These are phyloP conservation scores for Cucurbita pepo DNA, from an alignment of 306 rosid species.

Conservation along the genomic window DNA sequence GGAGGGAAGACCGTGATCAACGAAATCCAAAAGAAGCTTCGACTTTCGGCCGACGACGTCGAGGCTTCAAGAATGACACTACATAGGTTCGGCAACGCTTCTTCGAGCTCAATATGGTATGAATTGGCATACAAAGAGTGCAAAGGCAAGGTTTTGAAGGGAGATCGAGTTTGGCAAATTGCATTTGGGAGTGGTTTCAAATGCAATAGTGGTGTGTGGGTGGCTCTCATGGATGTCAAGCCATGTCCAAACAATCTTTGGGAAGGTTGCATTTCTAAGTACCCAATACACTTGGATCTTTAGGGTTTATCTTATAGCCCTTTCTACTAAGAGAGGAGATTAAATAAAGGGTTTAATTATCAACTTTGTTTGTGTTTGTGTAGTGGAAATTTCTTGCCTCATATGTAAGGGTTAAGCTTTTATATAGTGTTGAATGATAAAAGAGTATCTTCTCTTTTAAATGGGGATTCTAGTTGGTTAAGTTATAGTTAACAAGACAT, in stretches of 20 bases:
- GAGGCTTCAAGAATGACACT: constrained; percentile 18
- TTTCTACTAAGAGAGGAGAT: not conserved
- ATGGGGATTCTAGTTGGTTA: no score
- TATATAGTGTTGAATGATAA: no score
- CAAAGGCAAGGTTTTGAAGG: constrained; percentile 5
- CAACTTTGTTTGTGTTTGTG: no score
- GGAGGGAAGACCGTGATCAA: constrained; percentile 13
- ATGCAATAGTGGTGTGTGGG: constrained; percentile 14
- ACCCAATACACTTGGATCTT: not conserved
- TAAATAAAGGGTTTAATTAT: not conserved
- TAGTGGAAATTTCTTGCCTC: no score
- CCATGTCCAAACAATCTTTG: constrained; percentile 1
- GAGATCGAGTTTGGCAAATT: constrained; percentile 12
- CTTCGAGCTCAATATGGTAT: constrained; percentile 13
- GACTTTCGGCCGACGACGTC: not conserved
- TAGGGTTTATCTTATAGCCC: not conserved
- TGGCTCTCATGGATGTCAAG: not conserved
- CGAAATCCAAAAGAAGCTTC: constrained; percentile 4
- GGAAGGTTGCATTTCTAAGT: constrained; percentile 6
- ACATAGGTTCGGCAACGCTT: constrained; percentile 17
- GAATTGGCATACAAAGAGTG: constrained; percentile 14
- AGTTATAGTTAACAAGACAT: no score
- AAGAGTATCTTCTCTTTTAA: no score
- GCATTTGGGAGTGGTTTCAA: constrained; percentile 18
- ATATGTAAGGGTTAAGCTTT: no score